Percentiles rank a stretch among this genome's conserved stretches.
phyloP scores from a whole-genome alignment of 2,329 filamentous ascomycete genomes.

The Beauveria varroae region DNA sequence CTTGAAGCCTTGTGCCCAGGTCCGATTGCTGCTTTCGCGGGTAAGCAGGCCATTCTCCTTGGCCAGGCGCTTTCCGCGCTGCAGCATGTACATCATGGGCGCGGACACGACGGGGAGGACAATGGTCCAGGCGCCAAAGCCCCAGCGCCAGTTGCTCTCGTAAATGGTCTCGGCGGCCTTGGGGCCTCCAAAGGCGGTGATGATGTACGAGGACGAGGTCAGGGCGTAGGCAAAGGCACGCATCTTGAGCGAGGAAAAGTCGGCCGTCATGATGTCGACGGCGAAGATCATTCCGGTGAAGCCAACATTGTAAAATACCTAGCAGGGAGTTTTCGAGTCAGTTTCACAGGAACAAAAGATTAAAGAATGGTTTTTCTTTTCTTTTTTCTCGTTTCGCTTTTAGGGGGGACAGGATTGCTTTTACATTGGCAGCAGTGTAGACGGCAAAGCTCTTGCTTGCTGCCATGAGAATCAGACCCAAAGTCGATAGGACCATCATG shows the following conservation, averaged over 20 bases:
- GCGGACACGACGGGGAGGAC: slow-evolving; percentile 40
- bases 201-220: slow-evolving; percentile 27
- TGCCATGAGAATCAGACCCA: slow-evolving; percentile 50
- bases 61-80: slow-evolving; percentile 17
- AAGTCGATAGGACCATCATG: slow-evolving; percentile 26
- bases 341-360: neutral
- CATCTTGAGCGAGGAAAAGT: slow-evolving; percentile 24
- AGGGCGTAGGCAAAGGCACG: slow-evolving; percentile 26
- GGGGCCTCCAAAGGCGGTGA: slow-evolving; percentile 25
- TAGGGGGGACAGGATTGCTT: neutral
- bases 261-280: slow-evolving; percentile 25
- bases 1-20: slow-evolving; percentile 31
- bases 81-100: slow-evolving; percentile 18
- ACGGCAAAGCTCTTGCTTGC: slow-evolving; percentile 42
- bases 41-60: slow-evolving; percentile 15
- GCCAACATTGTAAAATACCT: slow-evolving; percentile 53
- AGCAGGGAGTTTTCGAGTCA: slow-evolving; percentile 16
- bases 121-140: slow-evolving; percentile 50
- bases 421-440: slow-evolving; percentile 25
- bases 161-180: slow-evolving; percentile 20
- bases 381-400: neutral
- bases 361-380: accelerated
- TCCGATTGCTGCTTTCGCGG: slow-evolving; percentile 26
- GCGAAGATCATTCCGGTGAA: slow-evolving; percentile 22
- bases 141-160: slow-evolving; percentile 23